Percentiles rank a stretch among this genome's conserved stretches.
phyloP scores from a whole-genome alignment of 805 yeast species.

The Vanderwaltozyma yarrowii region DNA sequence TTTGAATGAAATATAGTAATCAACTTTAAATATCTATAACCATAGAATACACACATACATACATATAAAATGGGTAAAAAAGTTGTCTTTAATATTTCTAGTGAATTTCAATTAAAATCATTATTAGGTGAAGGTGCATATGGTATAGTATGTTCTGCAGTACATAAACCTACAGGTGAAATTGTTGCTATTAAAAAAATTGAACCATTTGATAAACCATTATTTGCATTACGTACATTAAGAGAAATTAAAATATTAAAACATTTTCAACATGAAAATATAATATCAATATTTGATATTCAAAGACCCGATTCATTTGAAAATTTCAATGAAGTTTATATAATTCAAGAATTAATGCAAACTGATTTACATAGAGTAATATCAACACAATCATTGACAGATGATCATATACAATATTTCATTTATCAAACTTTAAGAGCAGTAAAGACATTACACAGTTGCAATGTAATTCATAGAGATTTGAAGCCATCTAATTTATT shows the following conservation, averaged over 20 bases:
- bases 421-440: conserved; percentile 87
- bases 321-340: conserved; percentile 74
- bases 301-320: conserved; percentile 75
- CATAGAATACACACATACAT: neutral
- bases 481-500: conserved; percentile 82
- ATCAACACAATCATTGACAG: conserved; percentile 70
- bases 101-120: conserved; percentile 74
- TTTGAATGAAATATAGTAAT: too few relatives aligned
- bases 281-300: conserved; percentile 79
- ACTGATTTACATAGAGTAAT: conserved; percentile 79
- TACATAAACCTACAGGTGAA: conserved; percentile 75
- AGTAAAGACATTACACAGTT: conserved; percentile 80
- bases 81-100: conserved; percentile 69
- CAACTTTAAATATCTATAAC: too few relatives aligned
- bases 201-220: conserved; percentile 76
- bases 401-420: conserved; percentile 91
- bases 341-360: conserved; percentile 82
- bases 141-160: conserved; percentile 86
- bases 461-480: conserved; percentile 91
- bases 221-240: conserved; percentile 81
- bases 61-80: conserved; percentile 32
- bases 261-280: conserved; percentile 90
- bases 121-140: conserved; percentile 95
- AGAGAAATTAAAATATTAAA: conserved; percentile 81
- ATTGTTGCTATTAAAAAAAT: conserved; percentile 94